Base-by-base conservation (phyloP, 139 green algal genomes). In the Asterochloris erici region DNA sequence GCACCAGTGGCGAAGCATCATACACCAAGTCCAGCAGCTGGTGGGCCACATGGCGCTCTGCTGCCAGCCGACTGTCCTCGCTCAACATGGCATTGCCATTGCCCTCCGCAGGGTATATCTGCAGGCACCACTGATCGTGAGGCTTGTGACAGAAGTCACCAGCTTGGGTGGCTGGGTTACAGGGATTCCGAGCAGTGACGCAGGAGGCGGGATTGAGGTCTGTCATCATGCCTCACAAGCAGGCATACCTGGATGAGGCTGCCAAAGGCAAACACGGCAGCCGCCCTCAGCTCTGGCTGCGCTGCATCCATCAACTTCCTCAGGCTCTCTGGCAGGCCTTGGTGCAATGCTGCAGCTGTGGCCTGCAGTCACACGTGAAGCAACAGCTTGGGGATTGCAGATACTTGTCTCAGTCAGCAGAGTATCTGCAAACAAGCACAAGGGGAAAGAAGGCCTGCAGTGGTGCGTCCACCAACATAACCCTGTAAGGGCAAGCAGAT, bases 211-310 rank as follows among this genome's bases (percentile, higher is more conserved):
- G 73, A 10, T 29, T 17, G 70, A 29, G 19, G 21, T 28, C 23
- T 74, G 62, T 81, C 75, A 24, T 6, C 71, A 17, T 13, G 73
- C 23, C 27, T 27, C 74, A 27, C 63, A 61, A 17, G 28, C n/a
- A 4, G 70, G 15, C 38, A 23, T 24, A 81, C 79, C 77, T 93
- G 83, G 19, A 99, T 91, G 23, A 98, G 88, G 64, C 84, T 88
- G 60, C 92, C 93, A 12, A 98, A 85, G 11, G 92, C 91, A 88
- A 95, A 98, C 9, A 96, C 91, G 2, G 94, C 94, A 12, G 96
- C 94, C n/a, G 96, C 94, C 6, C 95, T 90, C 21, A 98, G 90
- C 82, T 98, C 93, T 0, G 94, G 87, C 66, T 90, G 71, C 38
- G 83, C 78, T 0, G 88, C 86, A 11, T 86, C 79, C 54, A 88